Base-by-base conservation (phyloP, 305 asterid genomes). In the Caryopteris hybrid region DNA sequence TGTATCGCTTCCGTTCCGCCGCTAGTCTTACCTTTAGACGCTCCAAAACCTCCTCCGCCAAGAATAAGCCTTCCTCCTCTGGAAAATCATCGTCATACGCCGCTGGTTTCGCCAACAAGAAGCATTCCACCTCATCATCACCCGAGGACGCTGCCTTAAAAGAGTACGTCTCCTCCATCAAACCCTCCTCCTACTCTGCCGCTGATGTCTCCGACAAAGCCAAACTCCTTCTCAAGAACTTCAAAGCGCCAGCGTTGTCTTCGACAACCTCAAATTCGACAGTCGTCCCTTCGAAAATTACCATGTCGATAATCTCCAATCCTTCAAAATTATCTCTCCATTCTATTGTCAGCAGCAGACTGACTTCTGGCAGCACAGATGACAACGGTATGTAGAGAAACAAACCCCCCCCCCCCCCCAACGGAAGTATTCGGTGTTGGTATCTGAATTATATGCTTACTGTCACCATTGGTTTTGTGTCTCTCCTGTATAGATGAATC, bases 1-100 rank as follows among this genome's bases (percentile, higher is more conserved):
- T 54, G 50, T 52, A 87, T 61, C 80, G 79, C 61, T 39, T 75
- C 75, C 85, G 88, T 45, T 67, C 83, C 77, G 83, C 85, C 67
- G 61, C 79, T 31, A 71, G 53, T 45, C 47, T 75, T 8, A 21
- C 81, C 51, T 45, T 63, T 6, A 27, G 68, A 17, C 79, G 77
- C 60, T 56, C 71, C 51, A 51, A 18, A 18, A 46, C 76, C 52
- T 55, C 67, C 68, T 29, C 77, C 74, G 45, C 81, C 68, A 21
- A 46, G 68, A 67, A 68, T 66, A 64, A 60, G 61, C 47, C 18
- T 11, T 13, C 70, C 31, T 27, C 63, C 38, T 43, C 76, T 41
- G 68, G 25, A 25, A 55, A 27, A 65, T 14, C 56, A 13, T 18
- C 78, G 3, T 23, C 56, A 5, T 18, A 79, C n/a, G 63, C 72